Conservation (phyloP, 2,329 filamentous ascomycete species). For the Trichophyton equinum region DNA sequence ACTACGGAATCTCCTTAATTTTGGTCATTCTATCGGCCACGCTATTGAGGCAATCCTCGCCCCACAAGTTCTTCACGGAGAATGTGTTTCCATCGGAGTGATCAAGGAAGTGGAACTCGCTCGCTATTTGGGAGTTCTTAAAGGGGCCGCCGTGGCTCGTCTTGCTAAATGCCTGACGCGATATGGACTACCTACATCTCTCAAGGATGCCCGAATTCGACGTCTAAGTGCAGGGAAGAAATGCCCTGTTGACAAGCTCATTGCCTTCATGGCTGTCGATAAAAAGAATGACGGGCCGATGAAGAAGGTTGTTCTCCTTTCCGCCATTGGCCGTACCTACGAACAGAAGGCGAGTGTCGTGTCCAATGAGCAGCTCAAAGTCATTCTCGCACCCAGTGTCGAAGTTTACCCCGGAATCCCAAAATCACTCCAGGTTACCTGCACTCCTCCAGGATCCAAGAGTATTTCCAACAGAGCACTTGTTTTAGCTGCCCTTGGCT, state of each 20-base stretch:
- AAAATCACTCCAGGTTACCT: slow-evolving; percentile 52
- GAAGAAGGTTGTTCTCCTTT: slow-evolving; percentile 91
- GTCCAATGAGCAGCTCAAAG: slow-evolving; percentile 68
- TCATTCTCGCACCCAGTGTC: slow-evolving; percentile 70
- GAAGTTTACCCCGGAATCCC: slow-evolving; percentile 62
- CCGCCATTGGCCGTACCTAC: slow-evolving; percentile 74
- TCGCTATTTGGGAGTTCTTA: slow-evolving; percentile 72
- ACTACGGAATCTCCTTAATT: slow-evolving; percentile 86
- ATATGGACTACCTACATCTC: slow-evolving; percentile 75
- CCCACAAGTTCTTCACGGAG: slow-evolving; percentile 87
- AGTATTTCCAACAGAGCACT: slow-evolving; percentile 94
- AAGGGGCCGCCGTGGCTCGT: slow-evolving; percentile 75
- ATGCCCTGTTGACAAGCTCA: slow-evolving; percentile 72
- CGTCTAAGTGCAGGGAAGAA: slow-evolving; percentile 74
- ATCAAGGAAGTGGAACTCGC: slow-evolving; percentile 93
- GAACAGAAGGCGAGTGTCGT: slow-evolving; percentile 83
- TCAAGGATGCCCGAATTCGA: slow-evolving; percentile 70
- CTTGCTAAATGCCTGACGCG: slow-evolving; percentile 88
- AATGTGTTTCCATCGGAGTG: slow-evolving; percentile 96
- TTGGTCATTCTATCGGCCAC: slow-evolving; percentile 95
- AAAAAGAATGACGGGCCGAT: slow-evolving; percentile 95
- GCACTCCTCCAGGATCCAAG: slow-evolving; percentile 88
- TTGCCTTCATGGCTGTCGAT: slow-evolving; percentile 92
- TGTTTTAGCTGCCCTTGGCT: slow-evolving; percentile 80
- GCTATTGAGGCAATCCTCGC: slow-evolving; percentile 92